These are phyloP conservation scores for Coemansia sp. DNA, from an alignment of 192 early-diverging fungal genomes.

Conservation along the genomic window DNA sequence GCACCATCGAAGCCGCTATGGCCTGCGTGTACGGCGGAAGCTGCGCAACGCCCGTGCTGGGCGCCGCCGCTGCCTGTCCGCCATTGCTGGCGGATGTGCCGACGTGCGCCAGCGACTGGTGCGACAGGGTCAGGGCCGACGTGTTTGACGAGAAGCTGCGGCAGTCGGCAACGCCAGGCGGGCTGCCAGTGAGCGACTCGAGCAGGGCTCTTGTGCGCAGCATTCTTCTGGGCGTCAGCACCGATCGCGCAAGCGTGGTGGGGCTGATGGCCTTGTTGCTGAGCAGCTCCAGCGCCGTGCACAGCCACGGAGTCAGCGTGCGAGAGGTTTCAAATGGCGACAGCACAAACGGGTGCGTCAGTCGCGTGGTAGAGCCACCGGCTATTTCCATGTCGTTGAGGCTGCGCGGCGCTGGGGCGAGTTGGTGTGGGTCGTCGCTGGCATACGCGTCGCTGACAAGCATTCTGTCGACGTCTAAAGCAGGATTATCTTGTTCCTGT, in stretches of 20 bases:
- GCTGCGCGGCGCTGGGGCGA: background rate
- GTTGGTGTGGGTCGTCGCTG: background rate
- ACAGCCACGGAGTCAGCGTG: slow-evolving; percentile 49
- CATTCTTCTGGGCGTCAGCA: slow-evolving; percentile 49
- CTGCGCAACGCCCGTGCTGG: background rate
- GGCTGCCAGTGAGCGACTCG: slow-evolving; percentile 39
- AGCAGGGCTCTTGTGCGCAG: slow-evolving; percentile 48
- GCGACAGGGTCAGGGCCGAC: background rate
- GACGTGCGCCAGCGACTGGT: background rate
- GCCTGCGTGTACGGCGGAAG: slow-evolving; percentile 29
- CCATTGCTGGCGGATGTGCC: background rate
- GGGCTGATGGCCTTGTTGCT: slow-evolving; percentile 55
- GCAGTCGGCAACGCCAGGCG: slow-evolving; percentile 19
- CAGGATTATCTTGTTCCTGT: background rate
- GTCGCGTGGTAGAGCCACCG: background rate
- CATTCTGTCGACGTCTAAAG: background rate
- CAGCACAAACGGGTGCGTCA: slow-evolving; percentile 34
- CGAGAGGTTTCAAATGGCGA: slow-evolving; percentile 39
- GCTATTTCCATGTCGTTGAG: background rate
- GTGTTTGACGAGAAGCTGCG: slow-evolving; percentile 29
- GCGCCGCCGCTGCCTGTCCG: too few species aligned
- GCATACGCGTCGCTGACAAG: slow-evolving; percentile 1
- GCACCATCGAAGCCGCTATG: slow-evolving; percentile 28
- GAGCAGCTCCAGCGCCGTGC: slow-evolving; percentile 34
- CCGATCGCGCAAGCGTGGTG: slow-evolving; percentile 37